Conservation (phyloP, 768 basidiomycete species). For the Panaeolus cyanescens region DNA sequence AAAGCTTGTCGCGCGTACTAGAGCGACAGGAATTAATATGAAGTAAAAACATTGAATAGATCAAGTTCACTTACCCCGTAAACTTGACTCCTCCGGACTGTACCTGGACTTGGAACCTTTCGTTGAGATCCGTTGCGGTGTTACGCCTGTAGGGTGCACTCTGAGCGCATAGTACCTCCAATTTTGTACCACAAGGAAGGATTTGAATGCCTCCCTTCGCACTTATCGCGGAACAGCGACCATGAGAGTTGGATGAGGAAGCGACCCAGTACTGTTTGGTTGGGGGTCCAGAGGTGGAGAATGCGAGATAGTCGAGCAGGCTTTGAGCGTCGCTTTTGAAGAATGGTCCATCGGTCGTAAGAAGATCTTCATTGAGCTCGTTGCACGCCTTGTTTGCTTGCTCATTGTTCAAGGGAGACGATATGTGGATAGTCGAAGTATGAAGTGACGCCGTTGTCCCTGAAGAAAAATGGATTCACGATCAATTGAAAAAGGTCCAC, state of each 20-base stretch:
- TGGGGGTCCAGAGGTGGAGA: not conserved
- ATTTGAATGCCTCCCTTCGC: constrained; percentile 9
- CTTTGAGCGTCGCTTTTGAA: constrained; percentile 18
- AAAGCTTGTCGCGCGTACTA: constrained; percentile 47
- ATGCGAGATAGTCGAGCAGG: constrained; percentile 17
- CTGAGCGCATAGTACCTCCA: constrained; percentile 29
- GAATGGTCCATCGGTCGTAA: constrained; percentile 17
- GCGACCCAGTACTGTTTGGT: constrained; percentile 19
- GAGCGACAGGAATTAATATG: not conserved
- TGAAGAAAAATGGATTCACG: constrained; percentile 5
- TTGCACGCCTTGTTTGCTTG: constrained; percentile 18
- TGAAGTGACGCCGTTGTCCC: constrained; percentile 24
- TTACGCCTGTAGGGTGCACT: constrained; percentile 29
- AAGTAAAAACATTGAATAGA: not conserved
- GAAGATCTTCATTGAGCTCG: constrained; percentile 20
- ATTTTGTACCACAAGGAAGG: constrained; percentile 16
- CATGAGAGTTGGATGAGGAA: constrained; percentile 10
- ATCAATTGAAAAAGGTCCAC: not conserved
- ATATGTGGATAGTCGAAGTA: constrained; percentile 18
- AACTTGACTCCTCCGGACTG: constrained; percentile 22
- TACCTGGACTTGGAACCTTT: constrained; percentile 26
- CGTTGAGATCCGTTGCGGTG: constrained; percentile 20
- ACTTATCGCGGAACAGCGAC: not conserved
- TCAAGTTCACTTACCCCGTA: constrained; percentile 18
- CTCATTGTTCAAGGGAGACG: constrained; percentile 10